A percentile compares a stretch with the other conserved stretches of the same genome.
Conservation (phyloP, 2,329 filamentous ascomycete species). For the Lecanicillium sp. region DNA sequence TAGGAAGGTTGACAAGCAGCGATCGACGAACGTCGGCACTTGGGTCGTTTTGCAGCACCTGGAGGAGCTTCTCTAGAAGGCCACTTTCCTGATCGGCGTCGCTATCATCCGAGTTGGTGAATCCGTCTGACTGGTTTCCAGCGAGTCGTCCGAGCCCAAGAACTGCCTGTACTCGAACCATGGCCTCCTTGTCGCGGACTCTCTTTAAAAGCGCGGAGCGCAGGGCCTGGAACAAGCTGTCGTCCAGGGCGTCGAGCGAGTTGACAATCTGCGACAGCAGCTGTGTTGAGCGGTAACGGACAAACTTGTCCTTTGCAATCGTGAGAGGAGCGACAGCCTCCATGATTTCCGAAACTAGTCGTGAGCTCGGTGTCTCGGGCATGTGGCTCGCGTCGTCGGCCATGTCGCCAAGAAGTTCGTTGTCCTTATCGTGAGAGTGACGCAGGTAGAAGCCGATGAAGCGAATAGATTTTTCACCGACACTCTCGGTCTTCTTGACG, state of each 20-base stretch:
- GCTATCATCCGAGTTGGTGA: conserved; percentile 63
- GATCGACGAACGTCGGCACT: conserved; percentile 89
- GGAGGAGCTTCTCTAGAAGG: conserved; percentile 74
- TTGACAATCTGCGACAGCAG: conserved; percentile 88
- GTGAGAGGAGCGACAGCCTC: conserved; percentile 69
- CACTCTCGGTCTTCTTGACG: conserved; percentile 85
- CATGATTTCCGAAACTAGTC: conserved; percentile 70
- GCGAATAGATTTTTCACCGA: conserved; percentile 76
- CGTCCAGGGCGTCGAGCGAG: conserved; percentile 84
- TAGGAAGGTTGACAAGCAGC: conserved; percentile 83
- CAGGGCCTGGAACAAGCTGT: conserved; percentile 80
- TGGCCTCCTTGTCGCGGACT: conserved; percentile 88
- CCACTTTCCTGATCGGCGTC: conserved; percentile 58
- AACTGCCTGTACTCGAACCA: conserved; percentile 87
- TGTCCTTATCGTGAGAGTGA: conserved; percentile 64
- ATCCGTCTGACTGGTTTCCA: conserved; percentile 67
- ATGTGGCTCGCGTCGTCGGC: conserved; percentile 64
- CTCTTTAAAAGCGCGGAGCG: conserved; percentile 74
- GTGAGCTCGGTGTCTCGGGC: conserved; percentile 76
- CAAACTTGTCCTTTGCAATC: conserved; percentile 82
- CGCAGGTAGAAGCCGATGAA: conserved; percentile 86
- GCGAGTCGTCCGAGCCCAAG: conserved; percentile 82
- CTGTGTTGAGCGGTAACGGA: conserved; percentile 85
- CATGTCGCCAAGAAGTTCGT: conserved; percentile 54
- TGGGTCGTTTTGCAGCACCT: conserved; percentile 87